Evolutionary conservation across 2,329 filamentous ascomycete species (phyloP).

Genomic region (Colletotrichum truncatum): DNA sequence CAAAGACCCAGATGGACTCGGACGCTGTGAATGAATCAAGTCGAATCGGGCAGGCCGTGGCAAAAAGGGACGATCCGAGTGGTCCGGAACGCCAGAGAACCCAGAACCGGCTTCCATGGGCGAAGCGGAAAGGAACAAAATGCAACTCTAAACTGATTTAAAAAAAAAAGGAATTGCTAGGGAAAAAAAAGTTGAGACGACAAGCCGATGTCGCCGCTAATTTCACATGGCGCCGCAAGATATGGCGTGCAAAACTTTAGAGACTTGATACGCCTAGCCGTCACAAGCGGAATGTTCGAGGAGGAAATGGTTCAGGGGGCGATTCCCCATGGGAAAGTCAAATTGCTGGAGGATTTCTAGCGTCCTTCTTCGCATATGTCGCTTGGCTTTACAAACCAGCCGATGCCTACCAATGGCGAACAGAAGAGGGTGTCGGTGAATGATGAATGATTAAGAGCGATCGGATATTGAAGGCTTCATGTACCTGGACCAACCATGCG

Average conservation of each 20-base stretch:
- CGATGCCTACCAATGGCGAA: background rate
- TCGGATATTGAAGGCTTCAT: background rate
- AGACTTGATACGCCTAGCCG: background rate
- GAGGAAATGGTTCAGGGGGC: conserved; percentile 2
- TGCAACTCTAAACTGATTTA: background rate
- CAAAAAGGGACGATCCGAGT: conserved; percentile 31
- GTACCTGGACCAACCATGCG: background rate
- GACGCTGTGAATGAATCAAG: conserved; percentile 23
- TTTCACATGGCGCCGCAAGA: conserved; percentile 5
- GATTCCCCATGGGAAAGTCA: conserved; percentile 23
- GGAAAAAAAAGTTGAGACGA: background rate
- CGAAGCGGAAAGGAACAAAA: background rate
- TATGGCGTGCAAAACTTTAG: background rate
- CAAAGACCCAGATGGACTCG: conserved; percentile 22
- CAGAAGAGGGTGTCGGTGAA: background rate
- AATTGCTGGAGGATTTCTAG: conserved; percentile 7
- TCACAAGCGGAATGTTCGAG: background rate
- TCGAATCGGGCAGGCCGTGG: conserved; percentile 34
- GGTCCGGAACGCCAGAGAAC: conserved; percentile 27
- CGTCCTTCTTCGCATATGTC: conserved; percentile 1
- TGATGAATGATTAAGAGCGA: background rate
- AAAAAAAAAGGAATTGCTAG: background rate
- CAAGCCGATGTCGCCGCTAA: background rate
- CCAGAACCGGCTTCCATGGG: conserved; percentile 1
- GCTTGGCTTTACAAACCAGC: too few relatives aligned